Base-by-base conservation (phyloP, 23 red algal genomes). In the Chondrus crispus region DNA sequence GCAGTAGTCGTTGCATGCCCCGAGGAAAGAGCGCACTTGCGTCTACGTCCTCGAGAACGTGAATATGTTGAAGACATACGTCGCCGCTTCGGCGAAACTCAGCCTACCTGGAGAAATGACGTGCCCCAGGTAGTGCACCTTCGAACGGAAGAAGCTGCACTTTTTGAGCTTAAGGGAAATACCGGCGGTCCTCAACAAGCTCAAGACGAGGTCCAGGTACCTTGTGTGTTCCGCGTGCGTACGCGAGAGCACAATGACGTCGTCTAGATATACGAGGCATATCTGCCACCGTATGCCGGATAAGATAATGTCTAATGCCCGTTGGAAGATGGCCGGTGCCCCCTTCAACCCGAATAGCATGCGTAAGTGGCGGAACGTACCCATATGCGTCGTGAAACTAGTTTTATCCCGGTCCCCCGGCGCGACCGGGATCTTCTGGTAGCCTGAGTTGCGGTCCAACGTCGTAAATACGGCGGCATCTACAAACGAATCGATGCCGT, bases 291-390 rank as follows among this genome's bases (percentile, higher is more conserved):
- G 2, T 36, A 92, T 47, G 20, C 46, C 46, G 38, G 76, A 32
- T 19, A 92, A 46, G 4, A 92, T 63, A 9, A 92, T 46, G 46
- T 92, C 88, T 20, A 92, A 19, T 55, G 88, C 76, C 16, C 88
- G 20, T 41, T 92, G 88, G 52, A 92, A 92, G 29, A 77, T 92
- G n/a, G 88, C 88, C 18, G 57, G 88, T 33, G 74, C 88, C 41
- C 84, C 84, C 24, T 43, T 83, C 14, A 62, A 52, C 8, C 75
- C 88, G 74, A 92, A 84, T 1, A 41, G 88, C 52, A 83, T 80
- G 53, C 88, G 74, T 20, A 60, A 57, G 48, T 51, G 84, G 18
- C 48, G 51, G 45, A 58, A 90, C 1, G 2, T 41, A 6, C 86
- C 68, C 24, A 30, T 37, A 54, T 92, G 76, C 10, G 37, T 39